Percentiles rank a stretch among this genome's conserved stretches.
Conservation (phyloP, 1,284 basidiomycete genomes). For the Ceratobasidium theobromae region DNA sequence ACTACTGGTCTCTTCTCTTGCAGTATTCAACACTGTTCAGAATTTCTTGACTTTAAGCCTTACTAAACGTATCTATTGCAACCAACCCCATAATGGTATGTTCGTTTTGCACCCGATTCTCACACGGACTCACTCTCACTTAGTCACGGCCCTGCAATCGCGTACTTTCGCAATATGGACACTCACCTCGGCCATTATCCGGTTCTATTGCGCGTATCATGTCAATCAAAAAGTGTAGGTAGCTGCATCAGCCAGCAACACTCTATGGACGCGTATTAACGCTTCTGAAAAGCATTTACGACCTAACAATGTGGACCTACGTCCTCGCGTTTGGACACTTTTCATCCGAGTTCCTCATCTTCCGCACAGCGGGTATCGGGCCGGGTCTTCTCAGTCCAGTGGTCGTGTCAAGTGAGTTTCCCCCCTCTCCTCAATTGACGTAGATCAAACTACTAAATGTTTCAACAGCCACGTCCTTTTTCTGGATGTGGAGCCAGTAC, state of each 20-base stretch:
- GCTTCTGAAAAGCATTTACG: slow-evolving; percentile 67
- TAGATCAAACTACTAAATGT: slow-evolving; percentile 8
- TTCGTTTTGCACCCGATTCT: background rate
- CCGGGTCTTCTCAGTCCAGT: slow-evolving; percentile 73
- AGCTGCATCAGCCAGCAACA: slow-evolving; percentile 6
- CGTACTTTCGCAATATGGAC: slow-evolving; percentile 91
- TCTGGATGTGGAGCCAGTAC: slow-evolving; percentile 83
- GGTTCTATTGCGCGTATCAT: slow-evolving; percentile 84
- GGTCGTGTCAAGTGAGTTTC: slow-evolving; percentile 79
- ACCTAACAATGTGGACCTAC: slow-evolving; percentile 85
- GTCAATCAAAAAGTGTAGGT: slow-evolving; percentile 76
- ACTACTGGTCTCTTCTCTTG: slow-evolving; percentile 70
- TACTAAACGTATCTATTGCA: slow-evolving; percentile 75
- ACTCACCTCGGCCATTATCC: slow-evolving; percentile 74
- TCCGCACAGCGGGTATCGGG: slow-evolving; percentile 70
- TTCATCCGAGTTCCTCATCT: slow-evolving; percentile 80
- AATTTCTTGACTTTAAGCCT: slow-evolving; percentile 77
- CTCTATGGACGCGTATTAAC: background rate
- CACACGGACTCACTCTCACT: background rate
- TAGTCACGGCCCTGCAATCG: slow-evolving; percentile 83
- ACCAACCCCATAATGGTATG: slow-evolving; percentile 52
- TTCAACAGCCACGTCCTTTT: slow-evolving; percentile 60
- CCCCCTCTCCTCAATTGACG: slow-evolving; percentile 8
- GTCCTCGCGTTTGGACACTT: slow-evolving; percentile 91
- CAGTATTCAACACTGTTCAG: slow-evolving; percentile 82